Evolutionary conservation across 1,284 basidiomycete species (phyloP).

Genomic region (Pseudozyma hubeiensis): DNA sequence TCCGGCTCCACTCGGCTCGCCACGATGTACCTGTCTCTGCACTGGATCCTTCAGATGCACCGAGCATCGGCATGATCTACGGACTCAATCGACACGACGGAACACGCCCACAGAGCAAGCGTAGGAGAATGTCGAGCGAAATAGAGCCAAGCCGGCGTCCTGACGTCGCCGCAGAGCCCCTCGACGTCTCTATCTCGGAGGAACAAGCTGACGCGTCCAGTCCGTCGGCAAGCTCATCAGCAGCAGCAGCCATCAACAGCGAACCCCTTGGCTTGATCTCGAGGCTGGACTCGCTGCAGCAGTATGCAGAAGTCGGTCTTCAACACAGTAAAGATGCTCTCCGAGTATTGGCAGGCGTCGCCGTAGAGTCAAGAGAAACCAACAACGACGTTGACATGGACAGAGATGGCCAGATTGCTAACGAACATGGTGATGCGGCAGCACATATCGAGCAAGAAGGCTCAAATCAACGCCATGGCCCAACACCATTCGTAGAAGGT

Average conservation of each 20-base stretch:
- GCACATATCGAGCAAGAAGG: not conserved
- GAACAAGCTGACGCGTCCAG: slow-evolving; percentile 7
- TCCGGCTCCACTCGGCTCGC: slow-evolving; percentile 38
- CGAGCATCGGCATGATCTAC: slow-evolving; percentile 52
- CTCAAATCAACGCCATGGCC: not conserved
- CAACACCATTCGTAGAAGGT: not conserved
- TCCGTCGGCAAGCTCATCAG: slow-evolving; percentile 19
- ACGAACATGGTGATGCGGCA: not conserved
- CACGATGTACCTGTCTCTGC: slow-evolving; percentile 47
- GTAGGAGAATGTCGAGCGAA: slow-evolving; percentile 24
- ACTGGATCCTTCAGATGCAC: slow-evolving; percentile 43
- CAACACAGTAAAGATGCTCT: slow-evolving; percentile 51
- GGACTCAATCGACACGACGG: slow-evolving; percentile 42
- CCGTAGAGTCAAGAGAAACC: slow-evolving; percentile 33
- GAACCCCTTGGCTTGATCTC: slow-evolving; percentile 21
- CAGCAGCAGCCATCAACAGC: slow-evolving; percentile 1
- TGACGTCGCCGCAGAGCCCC: not conserved
- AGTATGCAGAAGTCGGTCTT: slow-evolving; percentile 47
- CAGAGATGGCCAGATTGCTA: slow-evolving; percentile 1
- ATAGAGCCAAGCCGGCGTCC: not conserved
- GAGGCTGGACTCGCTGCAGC: slow-evolving; percentile 40
- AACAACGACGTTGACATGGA: slow-evolving; percentile 11
- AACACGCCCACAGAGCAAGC: slow-evolving; percentile 13
- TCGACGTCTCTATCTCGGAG: slow-evolving; percentile 12
- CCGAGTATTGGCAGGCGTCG: slow-evolving; percentile 49